Percentiles rank a stretch among this genome's conserved stretches.
Conservation (phyloP, 73 alveolate species). For the Uronychia binucleata region DNA sequence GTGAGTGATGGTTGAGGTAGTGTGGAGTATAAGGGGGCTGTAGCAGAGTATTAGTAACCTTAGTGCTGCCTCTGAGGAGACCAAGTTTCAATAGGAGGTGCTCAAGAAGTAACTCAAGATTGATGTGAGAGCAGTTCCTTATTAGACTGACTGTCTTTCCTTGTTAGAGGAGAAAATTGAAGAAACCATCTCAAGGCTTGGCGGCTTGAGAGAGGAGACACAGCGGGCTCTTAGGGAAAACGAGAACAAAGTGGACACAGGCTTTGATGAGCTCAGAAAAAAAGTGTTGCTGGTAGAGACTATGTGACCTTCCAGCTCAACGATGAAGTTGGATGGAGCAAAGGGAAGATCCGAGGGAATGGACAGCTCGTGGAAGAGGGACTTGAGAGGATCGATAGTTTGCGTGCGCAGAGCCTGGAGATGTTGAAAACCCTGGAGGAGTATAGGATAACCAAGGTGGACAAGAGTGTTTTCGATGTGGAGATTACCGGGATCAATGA, state of each 20-base stretch:
- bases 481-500: background rate
- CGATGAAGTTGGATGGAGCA: no score
- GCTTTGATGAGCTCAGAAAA: background rate
- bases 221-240: background rate
- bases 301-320: no score
- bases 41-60: background rate
- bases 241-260: background rate
- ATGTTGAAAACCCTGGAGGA: background rate
- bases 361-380: no score
- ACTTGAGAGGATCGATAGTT: background rate
- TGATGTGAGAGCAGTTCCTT: background rate
- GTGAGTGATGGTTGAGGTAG: no score
- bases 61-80: background rate
- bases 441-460: background rate
- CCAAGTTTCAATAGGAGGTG: background rate
- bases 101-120: background rate
- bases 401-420: background rate
- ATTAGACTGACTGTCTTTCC: background rate
- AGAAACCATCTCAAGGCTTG: background rate
- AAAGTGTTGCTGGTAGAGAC: background rate
- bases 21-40: background rate
- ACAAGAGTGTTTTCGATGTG: background rate
- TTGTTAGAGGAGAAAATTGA: background rate
- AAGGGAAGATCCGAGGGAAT: no score
- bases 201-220: background rate